Conservation (phyloP, 495 filamentous ascomycete species). For the Neurospora discreta region DNA sequence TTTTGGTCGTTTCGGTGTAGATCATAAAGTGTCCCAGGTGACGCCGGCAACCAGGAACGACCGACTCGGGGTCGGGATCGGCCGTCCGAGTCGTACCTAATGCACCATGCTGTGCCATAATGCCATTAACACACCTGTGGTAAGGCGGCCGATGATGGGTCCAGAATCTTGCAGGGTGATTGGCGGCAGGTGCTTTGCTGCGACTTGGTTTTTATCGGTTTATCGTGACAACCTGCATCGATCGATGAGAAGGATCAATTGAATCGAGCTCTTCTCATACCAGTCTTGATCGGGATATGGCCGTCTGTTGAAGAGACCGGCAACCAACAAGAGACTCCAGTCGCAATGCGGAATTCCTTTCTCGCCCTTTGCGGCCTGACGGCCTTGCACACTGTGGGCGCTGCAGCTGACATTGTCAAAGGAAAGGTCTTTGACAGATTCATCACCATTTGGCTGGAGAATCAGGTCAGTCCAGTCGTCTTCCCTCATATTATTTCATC, state of each 20-base stretch:
- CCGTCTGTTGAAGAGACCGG: background rate
- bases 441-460: slow-evolving; percentile 63
- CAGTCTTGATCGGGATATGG: background rate
- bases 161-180: background rate
- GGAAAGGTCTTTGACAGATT: slow-evolving; percentile 56
- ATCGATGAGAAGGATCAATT: background rate
- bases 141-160: background rate
- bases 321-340: background rate
- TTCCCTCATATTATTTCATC: background rate
- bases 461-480: slow-evolving; percentile 31
- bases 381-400: background rate
- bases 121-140: background rate
- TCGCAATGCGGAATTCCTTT: background rate
- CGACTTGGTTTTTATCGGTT: background rate
- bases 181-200: background rate
- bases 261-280: background rate
- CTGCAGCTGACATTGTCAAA: slow-evolving; percentile 22
- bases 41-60: background rate
- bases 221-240: too few relatives aligned
- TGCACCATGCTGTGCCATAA: background rate
- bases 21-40: background rate
- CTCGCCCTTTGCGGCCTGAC: background rate
- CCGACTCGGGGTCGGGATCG: background rate
- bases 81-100: background rate
- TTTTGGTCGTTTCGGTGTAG: background rate